Evolutionary conservation across 345 rosid genomes (phyloP).

Genomic region (Noccaea bulbosa): DNA sequence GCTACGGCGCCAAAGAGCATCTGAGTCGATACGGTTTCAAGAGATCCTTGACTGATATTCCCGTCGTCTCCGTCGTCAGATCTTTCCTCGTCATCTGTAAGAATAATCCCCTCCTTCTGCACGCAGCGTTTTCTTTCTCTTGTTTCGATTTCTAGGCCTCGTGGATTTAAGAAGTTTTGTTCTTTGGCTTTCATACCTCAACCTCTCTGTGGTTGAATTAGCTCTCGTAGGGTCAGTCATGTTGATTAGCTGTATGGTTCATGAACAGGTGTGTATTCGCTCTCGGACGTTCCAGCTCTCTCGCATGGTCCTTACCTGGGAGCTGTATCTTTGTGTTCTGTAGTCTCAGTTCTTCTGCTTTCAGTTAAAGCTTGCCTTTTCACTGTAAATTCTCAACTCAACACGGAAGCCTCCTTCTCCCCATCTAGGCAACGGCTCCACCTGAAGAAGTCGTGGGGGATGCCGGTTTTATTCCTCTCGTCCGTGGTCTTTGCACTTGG

Average conservation of each 20-base stretch:
- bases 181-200: not conserved
- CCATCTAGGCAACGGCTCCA: slow-evolving; percentile 74
- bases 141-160: not conserved
- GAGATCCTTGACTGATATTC: slow-evolving; percentile 76
- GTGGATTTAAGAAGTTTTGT: not conserved
- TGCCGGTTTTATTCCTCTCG: slow-evolving; percentile 90
- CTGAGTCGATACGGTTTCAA: slow-evolving; percentile 64
- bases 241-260: not conserved
- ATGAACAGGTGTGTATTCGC: slow-evolving; percentile 68
- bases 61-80: slow-evolving; percentile 73
- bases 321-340: slow-evolving; percentile 69
- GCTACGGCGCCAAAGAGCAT: slow-evolving; percentile 65
- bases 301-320: slow-evolving; percentile 93
- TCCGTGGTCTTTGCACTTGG: slow-evolving; percentile 89
- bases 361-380: slow-evolving; percentile 81
- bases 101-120: slow-evolving; percentile 7
- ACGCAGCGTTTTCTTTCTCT: not conserved
- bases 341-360: slow-evolving; percentile 68
- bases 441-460: slow-evolving; percentile 91
- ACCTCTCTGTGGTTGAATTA: not conserved
- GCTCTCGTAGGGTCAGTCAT: not conserved
- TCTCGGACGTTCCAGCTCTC: slow-evolving; percentile 71
- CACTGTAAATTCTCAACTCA: slow-evolving; percentile 69
- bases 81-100: slow-evolving; percentile 72
- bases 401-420: slow-evolving; percentile 68